A percentile compares a stretch with the other conserved stretches of the same genome.
phyloP scores from a whole-genome alignment of 192 early-diverging fungal species.

The Linnemannia zychae region DNA sequence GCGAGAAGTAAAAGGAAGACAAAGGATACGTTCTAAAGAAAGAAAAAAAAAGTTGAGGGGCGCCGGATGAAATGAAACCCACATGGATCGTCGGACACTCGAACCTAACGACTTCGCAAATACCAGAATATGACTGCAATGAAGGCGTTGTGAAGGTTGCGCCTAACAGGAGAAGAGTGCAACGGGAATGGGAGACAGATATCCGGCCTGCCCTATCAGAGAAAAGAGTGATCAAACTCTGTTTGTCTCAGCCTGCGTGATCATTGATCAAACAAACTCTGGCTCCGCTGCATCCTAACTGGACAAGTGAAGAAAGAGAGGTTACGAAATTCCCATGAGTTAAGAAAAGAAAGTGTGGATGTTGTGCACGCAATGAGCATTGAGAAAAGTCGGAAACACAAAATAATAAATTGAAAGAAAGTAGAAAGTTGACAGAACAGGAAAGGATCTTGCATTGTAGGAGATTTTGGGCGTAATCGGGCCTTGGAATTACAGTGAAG shows the following conservation, averaged over 20 bases:
- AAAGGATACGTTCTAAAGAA: neutral
- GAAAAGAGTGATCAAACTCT: neutral
- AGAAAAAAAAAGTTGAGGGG: neutral
- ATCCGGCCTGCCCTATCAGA: neutral
- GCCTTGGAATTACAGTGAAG: neutral
- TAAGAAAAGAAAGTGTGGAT: neutral
- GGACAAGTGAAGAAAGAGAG: neutral
- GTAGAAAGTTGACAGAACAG: neutral
- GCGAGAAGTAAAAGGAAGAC: neutral
- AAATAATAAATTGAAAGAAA: neutral
- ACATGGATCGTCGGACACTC: neutral
- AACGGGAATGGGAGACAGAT: neutral
- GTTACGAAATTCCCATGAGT: neutral
- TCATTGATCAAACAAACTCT: neutral
- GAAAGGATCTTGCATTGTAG: neutral
- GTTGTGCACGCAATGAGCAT: no score
- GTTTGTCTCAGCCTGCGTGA: neutral
- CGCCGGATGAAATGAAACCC: neutral
- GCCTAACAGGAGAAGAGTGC: neutral
- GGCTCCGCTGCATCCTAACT: slow-evolving; percentile 5
- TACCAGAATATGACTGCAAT: neutral
- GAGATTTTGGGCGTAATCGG: neutral
- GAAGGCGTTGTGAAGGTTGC: neutral
- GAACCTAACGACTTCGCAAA: neutral
- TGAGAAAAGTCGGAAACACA: neutral